phyloP scores from a whole-genome alignment of 495 filamentous ascomycete species.

The Lasiosphaeriaceae sp. region DNA sequence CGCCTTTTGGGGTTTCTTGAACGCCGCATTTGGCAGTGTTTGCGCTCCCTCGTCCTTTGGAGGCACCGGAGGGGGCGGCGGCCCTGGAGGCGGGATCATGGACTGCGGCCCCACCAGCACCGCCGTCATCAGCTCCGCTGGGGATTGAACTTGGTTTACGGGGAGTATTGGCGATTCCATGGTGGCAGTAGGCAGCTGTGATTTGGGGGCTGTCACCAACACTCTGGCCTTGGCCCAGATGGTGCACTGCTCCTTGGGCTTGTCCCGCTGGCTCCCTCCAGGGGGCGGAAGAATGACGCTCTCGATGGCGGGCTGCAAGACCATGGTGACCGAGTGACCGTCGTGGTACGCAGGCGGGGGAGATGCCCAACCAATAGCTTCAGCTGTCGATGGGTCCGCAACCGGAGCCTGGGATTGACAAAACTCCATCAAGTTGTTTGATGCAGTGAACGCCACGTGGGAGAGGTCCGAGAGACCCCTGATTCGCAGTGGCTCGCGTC shows the following conservation, averaged over 20 bases:
- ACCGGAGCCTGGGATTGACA: constrained; percentile 8
- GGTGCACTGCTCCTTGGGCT: neutral
- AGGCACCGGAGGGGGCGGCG: neutral
- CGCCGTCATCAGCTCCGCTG: neutral
- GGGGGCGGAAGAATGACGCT: neutral
- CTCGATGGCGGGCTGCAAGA: constrained; percentile 6
- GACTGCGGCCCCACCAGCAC: neutral
- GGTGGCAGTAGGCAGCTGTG: no score
- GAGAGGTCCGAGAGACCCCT: constrained; percentile 2
- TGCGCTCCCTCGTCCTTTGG: no score
- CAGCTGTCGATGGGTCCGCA: neutral
- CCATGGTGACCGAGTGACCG: constrained; percentile 13
- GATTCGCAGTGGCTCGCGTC: constrained; percentile 1
- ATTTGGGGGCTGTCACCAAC: constrained; percentile 1
- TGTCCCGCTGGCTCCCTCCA: neutral
- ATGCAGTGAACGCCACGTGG: neutral
- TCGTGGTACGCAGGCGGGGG: neutral
- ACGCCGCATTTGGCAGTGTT: no score
- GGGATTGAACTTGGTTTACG: neutral
- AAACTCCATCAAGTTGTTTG: constrained; percentile 8
- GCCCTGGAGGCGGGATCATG: neutral
- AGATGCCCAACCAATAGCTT: no score
- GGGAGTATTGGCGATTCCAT: no score
- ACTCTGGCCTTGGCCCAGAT: constrained; percentile 9
- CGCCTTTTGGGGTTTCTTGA: no score